Evolutionary conservation across 257 asterid genomes (phyloP).

Genomic region (Solanum dulcamara): DNA sequence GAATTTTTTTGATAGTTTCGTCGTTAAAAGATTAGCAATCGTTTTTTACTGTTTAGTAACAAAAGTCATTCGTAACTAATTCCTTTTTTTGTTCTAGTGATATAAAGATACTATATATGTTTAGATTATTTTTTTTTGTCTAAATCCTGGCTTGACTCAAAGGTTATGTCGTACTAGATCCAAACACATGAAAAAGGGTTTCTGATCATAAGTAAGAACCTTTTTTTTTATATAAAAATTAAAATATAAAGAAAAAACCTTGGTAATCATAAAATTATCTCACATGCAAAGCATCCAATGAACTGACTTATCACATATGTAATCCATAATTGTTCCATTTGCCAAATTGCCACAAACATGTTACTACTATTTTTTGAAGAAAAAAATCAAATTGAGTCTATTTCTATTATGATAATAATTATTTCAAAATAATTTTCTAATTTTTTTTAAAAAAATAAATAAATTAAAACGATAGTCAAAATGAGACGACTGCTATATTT

Average conservation of each 20-base stretch:
- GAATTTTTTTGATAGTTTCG: background rate
- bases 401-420: too few species aligned
- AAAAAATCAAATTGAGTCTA: background rate
- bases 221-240: background rate
- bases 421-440: too few species aligned
- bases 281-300: slow-evolving; percentile 64
- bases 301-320: slow-evolving; percentile 17
- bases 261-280: slow-evolving; percentile 11
- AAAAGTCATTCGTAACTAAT: background rate
- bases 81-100: background rate
- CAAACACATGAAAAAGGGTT: background rate
- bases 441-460: too few species aligned
- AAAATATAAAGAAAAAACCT: background rate
- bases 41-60: background rate
- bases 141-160: background rate
- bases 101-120: background rate
- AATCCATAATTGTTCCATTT: slow-evolving; percentile 11
- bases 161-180: background rate
- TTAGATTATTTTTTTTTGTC: background rate
- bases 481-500: background rate
- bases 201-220: background rate
- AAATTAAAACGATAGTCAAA: background rate
- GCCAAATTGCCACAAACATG: slow-evolving; percentile 1
- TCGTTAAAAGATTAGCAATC: background rate
- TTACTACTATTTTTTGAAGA: too few species aligned